These are phyloP conservation scores for Trypanosoma scelopori DNA, from an alignment of 208 protist species.

Conservation along the genomic window DNA sequence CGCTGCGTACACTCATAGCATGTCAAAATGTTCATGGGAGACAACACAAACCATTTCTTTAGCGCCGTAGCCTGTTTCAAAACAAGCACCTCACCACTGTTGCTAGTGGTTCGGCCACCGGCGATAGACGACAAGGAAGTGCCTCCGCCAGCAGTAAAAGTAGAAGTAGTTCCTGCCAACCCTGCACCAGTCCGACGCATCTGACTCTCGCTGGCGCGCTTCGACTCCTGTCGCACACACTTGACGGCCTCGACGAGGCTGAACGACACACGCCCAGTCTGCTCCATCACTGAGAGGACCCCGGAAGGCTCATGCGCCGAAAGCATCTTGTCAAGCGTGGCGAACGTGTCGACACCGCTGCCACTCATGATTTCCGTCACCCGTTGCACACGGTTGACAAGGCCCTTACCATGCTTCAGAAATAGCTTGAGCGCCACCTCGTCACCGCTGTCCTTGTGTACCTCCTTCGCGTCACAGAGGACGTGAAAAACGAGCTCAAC, in stretches of 20 bases:
- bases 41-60: conserved; percentile 82
- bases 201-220: conserved; percentile 44
- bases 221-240: conserved; percentile 51
- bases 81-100: background rate
- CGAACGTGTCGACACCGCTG: conserved; percentile 20
- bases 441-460: conserved; percentile 57
- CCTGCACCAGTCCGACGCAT: conserved; percentile 26
- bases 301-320: conserved; percentile 57
- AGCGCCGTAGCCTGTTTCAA: conserved; percentile 55
- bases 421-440: conserved; percentile 64
- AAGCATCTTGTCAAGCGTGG: conserved; percentile 64
- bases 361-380: conserved; percentile 45
- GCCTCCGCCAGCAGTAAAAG: background rate
- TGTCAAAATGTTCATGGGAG: conserved; percentile 84
- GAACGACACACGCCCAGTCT: conserved; percentile 74
- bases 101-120: background rate
- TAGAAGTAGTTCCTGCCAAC: background rate
- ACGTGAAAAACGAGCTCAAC: conserved; percentile 78
- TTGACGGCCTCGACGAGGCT: conserved; percentile 75
- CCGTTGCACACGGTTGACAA: conserved; percentile 51
- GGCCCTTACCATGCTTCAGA: conserved; percentile 46
- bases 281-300: conserved; percentile 69
- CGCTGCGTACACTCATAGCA: conserved; percentile 69
- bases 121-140: background rate
- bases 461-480: conserved; percentile 70